phyloP scores from a whole-genome alignment of 257 asterid genomes.

The Solanum piurae region DNA sequence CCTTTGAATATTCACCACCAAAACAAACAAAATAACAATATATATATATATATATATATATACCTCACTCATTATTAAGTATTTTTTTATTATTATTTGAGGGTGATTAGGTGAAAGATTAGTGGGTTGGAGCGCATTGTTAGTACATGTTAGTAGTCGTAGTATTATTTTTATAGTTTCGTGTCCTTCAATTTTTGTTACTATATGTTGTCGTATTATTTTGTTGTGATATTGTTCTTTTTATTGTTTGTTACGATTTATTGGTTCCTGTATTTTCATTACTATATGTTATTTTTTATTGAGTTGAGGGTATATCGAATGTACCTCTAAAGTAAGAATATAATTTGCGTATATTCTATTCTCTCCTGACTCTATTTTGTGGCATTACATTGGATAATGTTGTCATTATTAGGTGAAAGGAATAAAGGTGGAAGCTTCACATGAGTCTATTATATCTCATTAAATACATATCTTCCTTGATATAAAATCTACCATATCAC shows the following conservation, averaged over 20 bases:
- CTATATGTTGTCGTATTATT: not conserved
- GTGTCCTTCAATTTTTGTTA: not conserved
- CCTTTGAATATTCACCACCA: not conserved
- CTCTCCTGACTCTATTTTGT: fast-evolving
- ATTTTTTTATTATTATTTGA: not conserved
- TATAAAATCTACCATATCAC: not conserved
- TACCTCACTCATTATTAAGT: not conserved
- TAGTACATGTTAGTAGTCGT: not conserved
- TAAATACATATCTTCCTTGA: not conserved
- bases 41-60: too few species aligned
- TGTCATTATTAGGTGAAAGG: not conserved
- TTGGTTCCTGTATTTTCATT: too few species aligned
- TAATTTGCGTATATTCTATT: not conserved
- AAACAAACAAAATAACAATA: not conserved
- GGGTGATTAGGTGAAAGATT: not conserved
- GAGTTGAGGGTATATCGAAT: not conserved
- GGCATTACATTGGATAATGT: not conserved
- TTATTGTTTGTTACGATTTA: too few species aligned
- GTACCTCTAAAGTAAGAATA: not conserved
- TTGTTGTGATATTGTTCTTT: not conserved
- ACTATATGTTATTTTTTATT: not conserved
- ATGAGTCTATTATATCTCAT: not conserved
- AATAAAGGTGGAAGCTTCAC: not conserved
- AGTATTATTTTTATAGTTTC: not conserved
- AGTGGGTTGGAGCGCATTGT: not conserved